These are phyloP conservation scores for Chaetoscypha palmicola DNA, from an alignment of 2,329 filamentous ascomycete genomes.

Conservation along the genomic window DNA sequence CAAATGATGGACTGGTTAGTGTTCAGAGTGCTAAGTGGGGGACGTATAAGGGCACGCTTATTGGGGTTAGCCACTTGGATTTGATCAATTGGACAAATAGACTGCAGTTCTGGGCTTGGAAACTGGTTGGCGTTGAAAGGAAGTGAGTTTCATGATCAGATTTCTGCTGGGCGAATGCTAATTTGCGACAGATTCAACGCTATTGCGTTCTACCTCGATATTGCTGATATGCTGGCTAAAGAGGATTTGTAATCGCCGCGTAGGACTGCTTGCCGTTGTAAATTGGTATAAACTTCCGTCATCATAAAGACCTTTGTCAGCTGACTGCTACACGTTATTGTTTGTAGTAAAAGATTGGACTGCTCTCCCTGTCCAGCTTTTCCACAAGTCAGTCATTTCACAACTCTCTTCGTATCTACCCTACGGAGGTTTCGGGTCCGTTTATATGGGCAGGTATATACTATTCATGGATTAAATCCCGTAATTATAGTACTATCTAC, in stretches of 20 bases:
- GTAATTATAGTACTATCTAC: too few species aligned
- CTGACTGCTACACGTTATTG: too few species aligned
- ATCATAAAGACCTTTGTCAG: neutral
- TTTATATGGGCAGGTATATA: too few species aligned
- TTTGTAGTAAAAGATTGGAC: too few species aligned
- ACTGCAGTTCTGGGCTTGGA: constrained; percentile 48
- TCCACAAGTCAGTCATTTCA: too few species aligned
- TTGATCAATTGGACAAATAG: constrained; percentile 63
- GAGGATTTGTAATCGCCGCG: constrained; percentile 48
- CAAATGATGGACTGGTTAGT: constrained; percentile 63
- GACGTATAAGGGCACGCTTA: constrained; percentile 54
- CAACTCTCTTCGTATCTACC: too few species aligned
- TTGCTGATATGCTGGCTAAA: constrained; percentile 64
- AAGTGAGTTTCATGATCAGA: constrained; percentile 36
- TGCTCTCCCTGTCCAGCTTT: too few species aligned
- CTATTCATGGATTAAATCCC: too few species aligned
- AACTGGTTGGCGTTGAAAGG: constrained; percentile 43
- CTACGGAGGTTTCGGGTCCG: too few species aligned
- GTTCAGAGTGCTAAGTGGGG: constrained; percentile 57
- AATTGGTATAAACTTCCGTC: too few species aligned
- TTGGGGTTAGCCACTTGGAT: constrained; percentile 56
- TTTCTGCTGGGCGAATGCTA: constrained; percentile 5
- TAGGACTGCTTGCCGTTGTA: too few species aligned
- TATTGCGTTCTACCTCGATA: constrained; percentile 59
- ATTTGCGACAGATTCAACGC: constrained; percentile 50